A percentile compares a stretch with the other conserved stretches of the same genome.
These are phyloP conservation scores for Bidens hawaiensis DNA, from an alignment of 140 eudicot species.

Conservation along the genomic window DNA sequence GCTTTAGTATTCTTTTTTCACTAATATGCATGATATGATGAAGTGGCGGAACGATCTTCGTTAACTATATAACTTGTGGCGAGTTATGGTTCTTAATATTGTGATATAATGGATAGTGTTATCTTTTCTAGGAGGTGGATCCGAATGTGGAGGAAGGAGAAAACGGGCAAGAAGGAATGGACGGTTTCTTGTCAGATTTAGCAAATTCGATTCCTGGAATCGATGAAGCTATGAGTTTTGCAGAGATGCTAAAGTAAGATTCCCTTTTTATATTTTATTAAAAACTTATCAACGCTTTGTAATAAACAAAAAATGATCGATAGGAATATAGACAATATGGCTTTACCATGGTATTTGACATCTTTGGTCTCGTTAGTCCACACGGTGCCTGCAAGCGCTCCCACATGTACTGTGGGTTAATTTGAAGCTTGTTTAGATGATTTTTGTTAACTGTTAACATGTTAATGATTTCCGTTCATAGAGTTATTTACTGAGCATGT, in stretches of 20 bases:
- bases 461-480: neutral
- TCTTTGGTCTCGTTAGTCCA: neutral
- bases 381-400: neutral
- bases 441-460: neutral
- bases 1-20: neutral
- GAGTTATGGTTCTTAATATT: neutral
- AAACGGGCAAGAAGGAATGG: constrained; percentile 46
- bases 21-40: neutral
- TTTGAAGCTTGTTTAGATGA: neutral
- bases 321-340: neutral
- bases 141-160: constrained; percentile 83
- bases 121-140: constrained; percentile 67
- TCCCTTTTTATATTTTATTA: neutral
- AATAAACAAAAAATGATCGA: no score
- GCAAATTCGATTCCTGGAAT: constrained; percentile 98
- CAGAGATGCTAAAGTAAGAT: constrained; percentile 92
- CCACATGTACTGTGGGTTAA: neutral
- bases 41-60: neutral
- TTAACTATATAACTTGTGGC: neutral
- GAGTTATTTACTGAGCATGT: neutral
- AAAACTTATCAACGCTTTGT: no score
- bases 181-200: constrained; percentile 77
- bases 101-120: constrained; percentile 10
- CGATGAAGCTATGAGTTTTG: constrained; percentile 99
- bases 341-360: neutral